phyloP scores from a whole-genome alignment of 768 basidiomycete species.

The Boletus barrowsii region DNA sequence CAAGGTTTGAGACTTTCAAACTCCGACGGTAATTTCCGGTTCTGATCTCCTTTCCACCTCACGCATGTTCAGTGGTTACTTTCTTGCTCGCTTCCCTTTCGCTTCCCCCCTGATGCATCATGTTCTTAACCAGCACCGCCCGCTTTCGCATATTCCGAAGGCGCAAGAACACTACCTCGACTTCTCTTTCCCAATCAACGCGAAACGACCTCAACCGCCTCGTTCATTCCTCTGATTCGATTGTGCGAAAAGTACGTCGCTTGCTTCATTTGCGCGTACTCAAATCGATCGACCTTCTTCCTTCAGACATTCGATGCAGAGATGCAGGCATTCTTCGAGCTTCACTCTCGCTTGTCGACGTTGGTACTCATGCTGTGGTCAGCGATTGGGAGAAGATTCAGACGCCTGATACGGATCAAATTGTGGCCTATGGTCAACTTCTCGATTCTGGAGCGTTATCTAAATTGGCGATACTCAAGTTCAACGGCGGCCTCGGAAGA shows the following conservation, averaged over 20 bases:
- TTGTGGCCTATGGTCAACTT: slow-evolving; percentile 77
- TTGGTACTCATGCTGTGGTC: slow-evolving; percentile 5
- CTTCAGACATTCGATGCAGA: slow-evolving; percentile 74
- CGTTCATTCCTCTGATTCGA: slow-evolving; percentile 54
- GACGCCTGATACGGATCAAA: slow-evolving; percentile 81
- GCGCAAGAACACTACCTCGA: slow-evolving; percentile 43
- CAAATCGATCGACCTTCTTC: not conserved
- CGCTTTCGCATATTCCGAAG: slow-evolving; percentile 36
- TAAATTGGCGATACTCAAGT: slow-evolving; percentile 94
- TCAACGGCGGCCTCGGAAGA: slow-evolving; percentile 91
- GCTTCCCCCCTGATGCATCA: slow-evolving; percentile 18
- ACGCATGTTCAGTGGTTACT: slow-evolving; percentile 20
- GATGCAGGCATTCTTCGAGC: slow-evolving; percentile 95
- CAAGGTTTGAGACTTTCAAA: slow-evolving; percentile 34
- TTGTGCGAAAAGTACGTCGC: slow-evolving; percentile 51
- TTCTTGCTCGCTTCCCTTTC: slow-evolving; percentile 22
- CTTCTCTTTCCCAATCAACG: slow-evolving; percentile 47
- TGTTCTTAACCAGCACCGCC: slow-evolving; percentile 33
- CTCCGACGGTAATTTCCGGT: slow-evolving; percentile 29
- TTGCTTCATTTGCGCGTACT: slow-evolving; percentile 36
- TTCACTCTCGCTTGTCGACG: slow-evolving; percentile 47
- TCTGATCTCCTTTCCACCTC: not conserved
- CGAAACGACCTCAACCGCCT: slow-evolving; percentile 67
- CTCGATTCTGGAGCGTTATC: slow-evolving; percentile 70
- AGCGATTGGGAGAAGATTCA: slow-evolving; percentile 91